Conservation (phyloP, 192 early-diverging fungal genomes). For the Mortierella antarctica region DNA sequence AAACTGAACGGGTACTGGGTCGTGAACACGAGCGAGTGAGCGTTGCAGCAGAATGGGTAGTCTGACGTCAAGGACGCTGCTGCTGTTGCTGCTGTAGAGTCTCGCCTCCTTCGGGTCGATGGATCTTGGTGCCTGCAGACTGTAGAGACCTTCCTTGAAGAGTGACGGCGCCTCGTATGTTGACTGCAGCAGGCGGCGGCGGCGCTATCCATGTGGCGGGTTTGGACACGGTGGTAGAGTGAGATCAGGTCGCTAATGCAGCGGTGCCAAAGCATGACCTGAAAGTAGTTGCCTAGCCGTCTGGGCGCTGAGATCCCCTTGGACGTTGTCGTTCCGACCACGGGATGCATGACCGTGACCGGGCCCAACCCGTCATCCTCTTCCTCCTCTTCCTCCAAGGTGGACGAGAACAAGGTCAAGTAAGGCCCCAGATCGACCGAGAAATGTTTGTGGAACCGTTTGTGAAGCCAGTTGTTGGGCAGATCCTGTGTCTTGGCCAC, state of each 20-base stretch:
- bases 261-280: slow-evolving; percentile 45
- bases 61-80: neutral
- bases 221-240: slow-evolving; percentile 31
- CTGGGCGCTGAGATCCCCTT: slow-evolving; percentile 14
- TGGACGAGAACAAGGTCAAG: slow-evolving; percentile 18
- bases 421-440: slow-evolving; percentile 27
- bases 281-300: slow-evolving; percentile 34
- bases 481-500: slow-evolving; percentile 13
- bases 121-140: neutral
- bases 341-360: neutral
- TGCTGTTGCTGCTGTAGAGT: neutral
- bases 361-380: slow-evolving; percentile 8
- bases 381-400: neutral
- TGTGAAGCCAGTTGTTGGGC: slow-evolving; percentile 6
- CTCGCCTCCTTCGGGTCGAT: neutral
- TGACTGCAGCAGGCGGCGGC: neutral
- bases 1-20: slow-evolving; percentile 20
- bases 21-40: slow-evolving; percentile 37
- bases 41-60: slow-evolving; percentile 49
- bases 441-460: slow-evolving; percentile 7
- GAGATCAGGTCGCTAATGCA: slow-evolving; percentile 37
- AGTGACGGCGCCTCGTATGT: neutral
- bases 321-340: slow-evolving; percentile 4
- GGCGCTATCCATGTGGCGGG: slow-evolving; percentile 11
- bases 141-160: neutral